Conservation (phyloP, 768 basidiomycete species). For the Guyanaporus albipodus region DNA sequence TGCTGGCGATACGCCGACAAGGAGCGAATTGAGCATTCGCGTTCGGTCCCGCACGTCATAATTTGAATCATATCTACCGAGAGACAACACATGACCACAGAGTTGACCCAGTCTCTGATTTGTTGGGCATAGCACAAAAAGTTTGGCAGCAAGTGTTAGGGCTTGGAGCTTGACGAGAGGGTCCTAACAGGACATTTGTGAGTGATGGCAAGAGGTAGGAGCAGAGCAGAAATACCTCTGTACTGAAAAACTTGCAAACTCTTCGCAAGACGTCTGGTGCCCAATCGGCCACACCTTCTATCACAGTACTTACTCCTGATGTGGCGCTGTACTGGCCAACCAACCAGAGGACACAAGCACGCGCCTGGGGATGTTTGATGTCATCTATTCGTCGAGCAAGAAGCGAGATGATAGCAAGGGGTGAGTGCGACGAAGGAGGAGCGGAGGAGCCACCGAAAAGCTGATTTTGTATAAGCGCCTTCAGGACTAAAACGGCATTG, state of each 20-base stretch:
- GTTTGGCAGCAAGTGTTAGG: conserved; percentile 82
- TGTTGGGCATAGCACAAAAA: conserved; percentile 64
- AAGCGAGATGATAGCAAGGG: conserved; percentile 68
- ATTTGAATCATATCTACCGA: conserved; percentile 83
- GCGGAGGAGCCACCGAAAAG: conserved; percentile 37
- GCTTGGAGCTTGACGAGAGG: conserved; percentile 76
- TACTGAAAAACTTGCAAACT: conserved; percentile 62
- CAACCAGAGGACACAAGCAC: conserved; percentile 89
- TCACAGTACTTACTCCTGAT: conserved; percentile 30
- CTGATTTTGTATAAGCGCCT: conserved; percentile 74
- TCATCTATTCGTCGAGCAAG: conserved; percentile 76
- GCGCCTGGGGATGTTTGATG: conserved; percentile 73
- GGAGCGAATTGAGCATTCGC: conserved; percentile 70
- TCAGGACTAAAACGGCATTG: conserved; percentile 80
- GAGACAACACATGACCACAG: conserved; percentile 67
- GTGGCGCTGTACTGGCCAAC: conserved; percentile 80
- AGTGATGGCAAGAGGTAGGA: neutral
- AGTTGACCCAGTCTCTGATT: conserved; percentile 50
- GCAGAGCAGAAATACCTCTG: conserved; percentile 50
- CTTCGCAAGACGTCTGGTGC: conserved; percentile 89
- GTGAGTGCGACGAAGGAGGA: conserved; percentile 32
- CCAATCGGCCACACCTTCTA: conserved; percentile 68
- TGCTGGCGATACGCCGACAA: conserved; percentile 50
- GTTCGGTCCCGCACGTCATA: conserved; percentile 92
- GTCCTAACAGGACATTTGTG: conserved; percentile 36